Evolutionary conservation across 2,329 filamentous ascomycete genomes (phyloP), one percentile per base, ranked within the genome.

Genomic region (Zymoseptoria pseudotritici): DNA sequence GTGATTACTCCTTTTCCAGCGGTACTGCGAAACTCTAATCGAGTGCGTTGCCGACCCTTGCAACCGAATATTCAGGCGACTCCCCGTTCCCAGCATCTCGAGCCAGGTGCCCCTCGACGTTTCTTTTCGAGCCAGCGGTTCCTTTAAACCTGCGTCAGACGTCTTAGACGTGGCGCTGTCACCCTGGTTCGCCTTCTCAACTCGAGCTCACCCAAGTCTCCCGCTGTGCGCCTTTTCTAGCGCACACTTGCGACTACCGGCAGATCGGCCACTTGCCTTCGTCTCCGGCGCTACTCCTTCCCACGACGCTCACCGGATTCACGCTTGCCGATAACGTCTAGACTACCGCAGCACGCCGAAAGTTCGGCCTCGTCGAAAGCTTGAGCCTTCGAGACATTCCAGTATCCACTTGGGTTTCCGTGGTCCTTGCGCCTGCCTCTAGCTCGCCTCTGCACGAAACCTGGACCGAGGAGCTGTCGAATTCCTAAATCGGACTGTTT

Each of bases 391-490:
- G 36, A 46, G 36, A 46, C 36, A 46, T 46, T 46, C 36, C 17
- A 46, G 36, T 13, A 46, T n/a, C 36, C 36, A 46, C 36, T 17
- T 46, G 11, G 13, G 11, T 46, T 46, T 46, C 17, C 2, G 11
- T 46, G 36, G 36, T 46, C 36, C 36, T 46, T 46, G 36, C 36
- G 26, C 26, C 22, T 24, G 36, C 36, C 36, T 42, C 36, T 42
- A 13, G 36, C 6, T 71, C 64, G 69, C 67, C 63, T 66, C 61
- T 72, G 71, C 72, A 66, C 57, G 49, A 59, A 59, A 49, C 55
- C 54, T 60, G 36, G 13, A 46, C 36, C 36, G 36, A 46, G 36
- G 36, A 46, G 36, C 36, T 46, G 36, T 46, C 36, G 36, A 46
- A 46, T 46, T 46, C 52, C 52, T 22, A 53, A 53, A 26, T 19